Evolutionary conservation across 805 yeast species (phyloP), one percentile per base, ranked within the genome.

Genomic region (Candida morakotiae): DNA sequence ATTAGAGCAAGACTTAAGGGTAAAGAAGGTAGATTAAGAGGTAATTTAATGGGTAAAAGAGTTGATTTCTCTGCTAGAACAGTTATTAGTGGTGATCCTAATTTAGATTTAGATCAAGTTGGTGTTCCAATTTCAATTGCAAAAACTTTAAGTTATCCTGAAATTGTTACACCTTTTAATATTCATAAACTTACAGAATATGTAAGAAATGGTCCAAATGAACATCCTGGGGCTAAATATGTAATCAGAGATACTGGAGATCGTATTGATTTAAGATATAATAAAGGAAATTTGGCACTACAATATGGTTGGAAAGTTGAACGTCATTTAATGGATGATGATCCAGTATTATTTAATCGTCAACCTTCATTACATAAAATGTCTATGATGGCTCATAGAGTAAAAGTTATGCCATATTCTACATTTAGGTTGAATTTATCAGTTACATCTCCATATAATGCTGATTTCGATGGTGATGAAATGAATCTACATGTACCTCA

Each of bases 371-470:
- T 93, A 62, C 99, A 93, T 70, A 93, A 94, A 64, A 93, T 93
- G 98, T 91, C 98, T 38, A 93, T 93, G 98, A 93, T 93, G 98
- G 95, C 96, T 13, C 99, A 93, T 61, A 78, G 96, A 66, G 98
- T 93, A 25, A 88, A 86, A 58, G 98, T 93, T 32, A 88, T 93
- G 96, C 99, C 99, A 9, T 93, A 88, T 59, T 89, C 98, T 5
- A 93, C 99, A 0, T 93, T 93, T 73, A 79, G 99, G 69, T 73
- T 93, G 69, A 93, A 93, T 58, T 71, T 93, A 59, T 93, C 98
- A 18, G 98, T 93, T 31, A 93, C 98, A 0, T 87, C 98, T 14
- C 99, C 99, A n/a, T 93, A 93, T 65, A 93, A 93, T 68, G 99
- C 99, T 31, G 99, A 93, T 83, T 93, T 93, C 72, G 99, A 93